These are phyloP conservation scores for Calocybe indica DNA, from an alignment of 768 basidiomycete genomes.

Conservation along the genomic window DNA sequence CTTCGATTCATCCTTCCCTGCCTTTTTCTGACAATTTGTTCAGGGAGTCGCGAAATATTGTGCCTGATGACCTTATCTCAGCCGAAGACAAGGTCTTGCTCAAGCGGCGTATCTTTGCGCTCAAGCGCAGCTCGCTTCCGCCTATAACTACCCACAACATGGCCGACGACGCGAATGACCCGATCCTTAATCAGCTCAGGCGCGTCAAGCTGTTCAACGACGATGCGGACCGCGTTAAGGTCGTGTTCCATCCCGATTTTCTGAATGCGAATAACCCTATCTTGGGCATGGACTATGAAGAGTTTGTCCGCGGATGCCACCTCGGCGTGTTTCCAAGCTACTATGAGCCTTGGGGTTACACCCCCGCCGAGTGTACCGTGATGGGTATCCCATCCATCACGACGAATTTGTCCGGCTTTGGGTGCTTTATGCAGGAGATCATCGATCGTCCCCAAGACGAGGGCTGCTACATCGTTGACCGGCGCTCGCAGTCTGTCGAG, in stretches of 20 bases:
- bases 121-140: constrained; percentile 92
- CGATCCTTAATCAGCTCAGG: constrained; percentile 92
- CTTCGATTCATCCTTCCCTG: constrained; percentile 15
- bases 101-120: constrained; percentile 94
- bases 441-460: constrained; percentile 94
- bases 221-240: constrained; percentile 85
- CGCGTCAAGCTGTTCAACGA: constrained; percentile 92
- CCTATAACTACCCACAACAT: constrained; percentile 99
- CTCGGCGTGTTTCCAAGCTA: constrained; percentile 98
- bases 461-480: constrained; percentile 95
- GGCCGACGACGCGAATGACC: constrained; percentile 89
- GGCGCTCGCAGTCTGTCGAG: constrained; percentile 83
- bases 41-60: constrained; percentile 69
- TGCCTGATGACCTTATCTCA: constrained; percentile 73
- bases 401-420: constrained; percentile 96
- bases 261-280: constrained; percentile 97
- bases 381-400: constrained; percentile 99
- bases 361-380: constrained; percentile 99
- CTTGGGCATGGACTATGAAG: constrained; percentile 95
- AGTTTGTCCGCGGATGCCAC: constrained; percentile 98
- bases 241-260: constrained; percentile 98
- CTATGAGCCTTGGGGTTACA: constrained; percentile 96
- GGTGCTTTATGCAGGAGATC: constrained; percentile 97
- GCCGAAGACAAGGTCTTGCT: constrained; percentile 91
- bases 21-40: constrained; percentile 15